Evolutionary conservation across 2,329 filamentous ascomycete genomes (phyloP).

Genomic region (Venturia effusa): DNA sequence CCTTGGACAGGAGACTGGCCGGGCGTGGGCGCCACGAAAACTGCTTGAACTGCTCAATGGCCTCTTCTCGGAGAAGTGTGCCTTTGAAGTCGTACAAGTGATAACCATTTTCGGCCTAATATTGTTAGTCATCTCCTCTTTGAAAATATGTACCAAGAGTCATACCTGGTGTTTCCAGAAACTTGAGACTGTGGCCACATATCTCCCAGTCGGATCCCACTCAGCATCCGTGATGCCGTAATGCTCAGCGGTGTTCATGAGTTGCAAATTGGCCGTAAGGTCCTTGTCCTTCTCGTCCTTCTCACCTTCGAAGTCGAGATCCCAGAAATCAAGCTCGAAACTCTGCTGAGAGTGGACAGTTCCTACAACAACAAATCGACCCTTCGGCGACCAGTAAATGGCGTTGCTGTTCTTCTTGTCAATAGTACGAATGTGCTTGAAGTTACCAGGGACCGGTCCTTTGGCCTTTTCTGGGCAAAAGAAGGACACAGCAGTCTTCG

Average conservation of each 20-base stretch:
- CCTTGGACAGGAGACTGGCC: conserved; percentile 80
- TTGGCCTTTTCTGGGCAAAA: conserved; percentile 96
- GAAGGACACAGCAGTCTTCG: conserved; percentile 92
- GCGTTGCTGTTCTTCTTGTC: conserved; percentile 99
- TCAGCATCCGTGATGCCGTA: conserved; percentile 97
- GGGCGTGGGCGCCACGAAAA: conserved; percentile 90
- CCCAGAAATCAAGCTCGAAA: conserved; percentile 95
- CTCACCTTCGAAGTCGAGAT: conserved; percentile 96
- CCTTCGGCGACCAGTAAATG: conserved; percentile 97
- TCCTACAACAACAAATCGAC: conserved; percentile 87
- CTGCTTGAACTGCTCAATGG: conserved; percentile 96
- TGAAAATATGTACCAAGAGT: conserved; percentile 14
- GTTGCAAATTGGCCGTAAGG: conserved; percentile 82
- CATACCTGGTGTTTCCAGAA: conserved; percentile 93
- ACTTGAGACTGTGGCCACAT: conserved; percentile 85
- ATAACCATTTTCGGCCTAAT: conserved; percentile 96
- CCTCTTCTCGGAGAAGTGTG: conserved; percentile 77
- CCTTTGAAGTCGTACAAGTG: conserved; percentile 97
- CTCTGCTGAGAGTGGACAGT: conserved; percentile 87
- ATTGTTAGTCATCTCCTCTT: neutral
- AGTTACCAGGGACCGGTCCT: conserved; percentile 66
- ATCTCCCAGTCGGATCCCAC: conserved; percentile 94
- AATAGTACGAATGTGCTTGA: conserved; percentile 87
- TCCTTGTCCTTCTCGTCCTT: conserved; percentile 90
- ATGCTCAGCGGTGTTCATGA: conserved; percentile 89